Evolutionary conservation across 1,284 basidiomycete species (phyloP).

Genomic region (Golubevia pallescens): DNA sequence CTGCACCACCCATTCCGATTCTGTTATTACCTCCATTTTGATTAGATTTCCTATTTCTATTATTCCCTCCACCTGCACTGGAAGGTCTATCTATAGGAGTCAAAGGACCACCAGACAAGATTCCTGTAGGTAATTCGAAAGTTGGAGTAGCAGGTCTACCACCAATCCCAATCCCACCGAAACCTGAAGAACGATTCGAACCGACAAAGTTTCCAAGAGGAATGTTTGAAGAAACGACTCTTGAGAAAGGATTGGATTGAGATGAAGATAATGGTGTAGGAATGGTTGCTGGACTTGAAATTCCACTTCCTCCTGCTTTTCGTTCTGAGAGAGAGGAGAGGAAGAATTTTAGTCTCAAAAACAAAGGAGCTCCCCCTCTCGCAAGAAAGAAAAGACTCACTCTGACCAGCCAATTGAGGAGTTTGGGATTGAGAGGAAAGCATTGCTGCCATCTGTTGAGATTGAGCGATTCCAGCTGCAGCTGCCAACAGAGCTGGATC

Average conservation of each 20-base stretch:
- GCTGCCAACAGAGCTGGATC: too few relatives aligned
- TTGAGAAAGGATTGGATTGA: conserved; percentile 1
- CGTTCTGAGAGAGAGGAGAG: background rate
- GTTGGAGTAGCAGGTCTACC: too few relatives aligned
- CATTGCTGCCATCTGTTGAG: too few relatives aligned
- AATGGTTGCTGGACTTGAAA: too few relatives aligned
- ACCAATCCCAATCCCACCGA: background rate
- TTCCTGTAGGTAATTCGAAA: background rate
- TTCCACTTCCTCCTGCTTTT: background rate
- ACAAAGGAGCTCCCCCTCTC: background rate
- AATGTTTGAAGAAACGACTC: background rate
- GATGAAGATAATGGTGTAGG: background rate
- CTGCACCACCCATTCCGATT: background rate
- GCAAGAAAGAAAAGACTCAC: background rate
- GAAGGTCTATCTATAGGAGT: background rate
- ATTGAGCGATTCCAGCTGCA: too few relatives aligned
- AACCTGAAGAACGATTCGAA: too few relatives aligned
- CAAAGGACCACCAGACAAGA: background rate
- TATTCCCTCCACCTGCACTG: too few relatives aligned
- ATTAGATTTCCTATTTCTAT: background rate
- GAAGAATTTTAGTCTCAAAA: too few relatives aligned
- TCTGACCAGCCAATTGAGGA: too few relatives aligned
- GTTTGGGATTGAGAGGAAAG: too few relatives aligned
- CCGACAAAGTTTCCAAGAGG: too few relatives aligned
- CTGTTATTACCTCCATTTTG: background rate